phyloP scores from a whole-genome alignment of 2,329 filamentous ascomycete genomes.

The Ceratocystis ficicola region DNA sequence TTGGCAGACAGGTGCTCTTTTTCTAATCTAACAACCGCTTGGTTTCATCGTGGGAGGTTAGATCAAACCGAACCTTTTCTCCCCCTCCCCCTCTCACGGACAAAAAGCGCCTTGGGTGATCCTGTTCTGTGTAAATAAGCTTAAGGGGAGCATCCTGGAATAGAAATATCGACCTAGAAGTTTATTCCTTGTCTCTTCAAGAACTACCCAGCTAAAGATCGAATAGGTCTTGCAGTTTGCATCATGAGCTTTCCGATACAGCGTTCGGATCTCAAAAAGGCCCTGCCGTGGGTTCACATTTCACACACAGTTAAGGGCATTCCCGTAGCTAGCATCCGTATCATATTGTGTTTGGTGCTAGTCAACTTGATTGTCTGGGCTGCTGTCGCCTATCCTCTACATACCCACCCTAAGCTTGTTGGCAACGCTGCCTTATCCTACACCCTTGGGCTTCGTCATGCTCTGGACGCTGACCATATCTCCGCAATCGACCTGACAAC shows the following conservation, averaged over 20 bases:
- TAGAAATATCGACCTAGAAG: neutral
- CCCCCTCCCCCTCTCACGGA: neutral
- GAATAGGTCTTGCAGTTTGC: neutral
- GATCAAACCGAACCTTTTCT: neutral
- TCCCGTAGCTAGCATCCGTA: constrained; percentile 30
- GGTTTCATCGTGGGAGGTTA: neutral
- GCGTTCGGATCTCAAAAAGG: constrained; percentile 6
- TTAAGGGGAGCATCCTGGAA: too few relatives aligned
- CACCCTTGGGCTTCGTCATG: constrained; percentile 79
- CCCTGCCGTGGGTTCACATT: constrained; percentile 22
- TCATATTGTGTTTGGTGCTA: constrained; percentile 40
- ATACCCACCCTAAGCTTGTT: constrained; percentile 49
- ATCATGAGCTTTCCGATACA: neutral
- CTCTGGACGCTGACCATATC: constrained; percentile 90
- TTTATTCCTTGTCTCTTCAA: neutral
- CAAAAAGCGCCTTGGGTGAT: neutral
- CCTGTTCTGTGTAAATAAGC: too few relatives aligned
- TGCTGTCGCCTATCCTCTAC: constrained; percentile 40
- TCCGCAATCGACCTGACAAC: constrained; percentile 90
- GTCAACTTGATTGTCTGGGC: constrained; percentile 47
- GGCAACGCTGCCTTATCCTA: constrained; percentile 77
- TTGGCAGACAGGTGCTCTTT: neutral
- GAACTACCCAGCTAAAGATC: neutral
- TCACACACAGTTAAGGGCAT: constrained; percentile 14
- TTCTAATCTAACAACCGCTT: neutral